Conservation (phyloP, 1,139 yeast genomes). For the Pichia sp. region DNA sequence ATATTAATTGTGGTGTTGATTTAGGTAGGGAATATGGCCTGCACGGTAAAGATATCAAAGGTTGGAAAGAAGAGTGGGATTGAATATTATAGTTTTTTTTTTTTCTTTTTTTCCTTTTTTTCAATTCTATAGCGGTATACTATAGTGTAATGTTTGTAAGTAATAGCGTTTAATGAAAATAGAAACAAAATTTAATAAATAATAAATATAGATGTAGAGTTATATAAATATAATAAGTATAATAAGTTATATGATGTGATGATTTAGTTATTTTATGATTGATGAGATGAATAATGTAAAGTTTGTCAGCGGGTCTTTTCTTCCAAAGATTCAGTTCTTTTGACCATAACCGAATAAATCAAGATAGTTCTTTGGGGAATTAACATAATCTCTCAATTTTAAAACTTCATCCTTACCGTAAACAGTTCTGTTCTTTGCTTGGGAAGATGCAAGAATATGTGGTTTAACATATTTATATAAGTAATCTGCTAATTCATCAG, state of each 20-base stretch:
- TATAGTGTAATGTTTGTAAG: too few relatives aligned
- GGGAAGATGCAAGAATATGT: slow-evolving; percentile 29
- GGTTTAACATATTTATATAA: slow-evolving; percentile 54
- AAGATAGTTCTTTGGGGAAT: slow-evolving; percentile 28
- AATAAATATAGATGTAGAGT: neutral
- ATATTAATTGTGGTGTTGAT: slow-evolving; percentile 41
- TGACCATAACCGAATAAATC: slow-evolving; percentile 25
- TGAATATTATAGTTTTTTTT: too few relatives aligned
- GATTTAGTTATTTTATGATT: neutral
- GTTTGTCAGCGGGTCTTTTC: neutral
- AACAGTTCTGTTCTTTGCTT: slow-evolving; percentile 30
- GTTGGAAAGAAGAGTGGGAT: slow-evolving; percentile 32
- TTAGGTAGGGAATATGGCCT: slow-evolving; percentile 48
- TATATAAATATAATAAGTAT: neutral
- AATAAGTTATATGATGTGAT: neutral
- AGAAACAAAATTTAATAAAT: neutral
- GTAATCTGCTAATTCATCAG: slow-evolving; percentile 62
- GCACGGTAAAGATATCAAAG: slow-evolving; percentile 51
- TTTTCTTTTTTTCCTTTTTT: neutral
- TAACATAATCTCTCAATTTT: slow-evolving; percentile 30
- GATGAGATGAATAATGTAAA: slow-evolving; percentile 2
- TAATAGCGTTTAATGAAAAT: too few relatives aligned
- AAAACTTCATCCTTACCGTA: slow-evolving; percentile 30
- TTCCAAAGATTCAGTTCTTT: slow-evolving; percentile 11
- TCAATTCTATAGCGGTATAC: neutral